These are phyloP conservation scores for Colletotrichum musicola DNA, from an alignment of 2,329 filamentous ascomycete species.

Conservation along the genomic window DNA sequence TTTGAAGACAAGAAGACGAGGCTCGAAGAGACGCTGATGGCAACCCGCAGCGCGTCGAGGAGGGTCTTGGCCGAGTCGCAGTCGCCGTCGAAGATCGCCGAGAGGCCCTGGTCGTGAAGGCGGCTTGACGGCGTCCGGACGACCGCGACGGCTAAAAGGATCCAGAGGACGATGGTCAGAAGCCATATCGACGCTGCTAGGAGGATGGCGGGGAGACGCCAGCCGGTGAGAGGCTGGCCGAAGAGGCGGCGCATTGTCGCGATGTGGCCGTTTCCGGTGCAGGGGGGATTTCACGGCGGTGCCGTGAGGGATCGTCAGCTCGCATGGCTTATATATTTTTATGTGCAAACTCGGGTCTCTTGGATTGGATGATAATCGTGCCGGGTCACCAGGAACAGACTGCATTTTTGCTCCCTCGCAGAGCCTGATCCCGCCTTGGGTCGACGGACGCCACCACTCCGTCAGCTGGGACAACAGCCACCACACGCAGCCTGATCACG, in stretches of 20 bases:
- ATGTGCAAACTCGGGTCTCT: no score
- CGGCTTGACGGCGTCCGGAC: not conserved
- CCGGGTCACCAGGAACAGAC: not conserved
- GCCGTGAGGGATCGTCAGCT: not conserved
- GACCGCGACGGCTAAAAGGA: not conserved
- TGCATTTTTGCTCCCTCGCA: not conserved
- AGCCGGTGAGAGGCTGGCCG: not conserved
- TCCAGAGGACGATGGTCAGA: not conserved
- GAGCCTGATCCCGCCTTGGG: not conserved
- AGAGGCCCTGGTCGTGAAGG: not conserved
- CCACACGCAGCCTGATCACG: no score
- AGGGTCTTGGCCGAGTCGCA: not conserved
- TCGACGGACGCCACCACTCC: no score
- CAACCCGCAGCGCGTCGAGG: constrained; percentile 42
- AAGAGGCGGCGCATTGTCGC: not conserved
- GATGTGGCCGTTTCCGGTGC: not conserved
- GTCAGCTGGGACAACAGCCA: no score
- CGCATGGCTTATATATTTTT: not conserved
- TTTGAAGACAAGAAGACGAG: constrained; percentile 36
- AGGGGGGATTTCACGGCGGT: not conserved
- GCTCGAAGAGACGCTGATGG: constrained; percentile 56
- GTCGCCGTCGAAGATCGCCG: not conserved
- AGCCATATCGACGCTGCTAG: not conserved
- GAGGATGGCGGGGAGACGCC: not conserved
- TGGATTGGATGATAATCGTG: no score